Evolutionary conservation across 2,329 filamentous ascomycete species (phyloP).

Genomic region (Alternaria panax): DNA sequence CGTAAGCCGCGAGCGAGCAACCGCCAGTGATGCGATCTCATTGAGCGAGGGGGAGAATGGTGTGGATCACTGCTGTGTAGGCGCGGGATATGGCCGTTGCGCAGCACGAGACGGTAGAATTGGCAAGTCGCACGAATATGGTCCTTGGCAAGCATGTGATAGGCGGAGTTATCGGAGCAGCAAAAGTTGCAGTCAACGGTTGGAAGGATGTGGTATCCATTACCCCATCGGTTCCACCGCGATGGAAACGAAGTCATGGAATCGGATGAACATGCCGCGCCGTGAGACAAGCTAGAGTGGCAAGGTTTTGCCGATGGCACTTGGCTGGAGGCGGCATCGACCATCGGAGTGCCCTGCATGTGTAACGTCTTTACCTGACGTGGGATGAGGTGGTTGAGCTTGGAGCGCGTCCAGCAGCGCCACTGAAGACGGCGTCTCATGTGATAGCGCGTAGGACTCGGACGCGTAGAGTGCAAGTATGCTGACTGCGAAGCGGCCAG

Average conservation of each 20-base stretch:
- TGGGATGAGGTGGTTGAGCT: conserved; percentile 30
- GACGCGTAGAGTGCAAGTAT: background rate
- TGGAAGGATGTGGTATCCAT: conserved; percentile 3
- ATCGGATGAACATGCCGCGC: conserved; percentile 32
- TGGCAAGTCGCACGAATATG: background rate
- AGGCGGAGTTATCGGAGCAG: background rate
- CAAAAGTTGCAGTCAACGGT: conserved; percentile 2
- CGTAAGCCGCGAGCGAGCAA: background rate
- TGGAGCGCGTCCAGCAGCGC: background rate
- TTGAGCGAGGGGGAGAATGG: no score
- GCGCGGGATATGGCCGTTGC: conserved; percentile 1
- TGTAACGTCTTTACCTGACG: conserved; percentile 41
- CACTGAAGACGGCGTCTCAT: conserved; percentile 3
- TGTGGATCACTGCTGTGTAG: background rate
- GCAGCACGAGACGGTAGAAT: background rate
- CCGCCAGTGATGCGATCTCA: no score
- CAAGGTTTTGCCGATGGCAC: conserved; percentile 15
- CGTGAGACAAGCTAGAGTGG: conserved; percentile 25
- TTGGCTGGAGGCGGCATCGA: conserved; percentile 21
- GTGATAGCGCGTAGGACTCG: conserved; percentile 10
- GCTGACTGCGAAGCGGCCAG: background rate
- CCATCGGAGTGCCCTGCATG: conserved; percentile 21
- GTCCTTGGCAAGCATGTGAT: background rate
- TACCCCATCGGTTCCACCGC: conserved; percentile 25
- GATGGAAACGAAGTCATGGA: conserved; percentile 7